These are phyloP conservation scores for Candida dubliniensis DNA, from an alignment of 1,139 yeast genomes.

Conservation along the genomic window DNA sequence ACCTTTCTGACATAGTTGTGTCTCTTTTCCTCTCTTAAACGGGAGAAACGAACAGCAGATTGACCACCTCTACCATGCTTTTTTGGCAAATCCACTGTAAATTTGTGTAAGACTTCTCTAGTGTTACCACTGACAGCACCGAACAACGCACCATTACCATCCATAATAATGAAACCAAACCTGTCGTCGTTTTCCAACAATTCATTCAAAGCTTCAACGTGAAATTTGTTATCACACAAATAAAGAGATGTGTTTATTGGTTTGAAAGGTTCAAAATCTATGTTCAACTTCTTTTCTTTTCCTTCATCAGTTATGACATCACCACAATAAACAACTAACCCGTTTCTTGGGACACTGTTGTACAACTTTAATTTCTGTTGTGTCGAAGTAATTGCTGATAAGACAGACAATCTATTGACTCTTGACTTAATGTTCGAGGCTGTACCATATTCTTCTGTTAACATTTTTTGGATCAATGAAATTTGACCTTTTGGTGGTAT, in stretches of 20 bases:
- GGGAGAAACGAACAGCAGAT: slow-evolving; percentile 97
- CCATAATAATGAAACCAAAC: slow-evolving; percentile 97
- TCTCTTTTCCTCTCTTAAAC: slow-evolving; percentile 98
- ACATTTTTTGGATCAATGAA: slow-evolving; percentile 82
- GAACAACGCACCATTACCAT: slow-evolving; percentile 96
- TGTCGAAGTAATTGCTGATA: slow-evolving; percentile 95
- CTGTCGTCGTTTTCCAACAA: slow-evolving; percentile 91
- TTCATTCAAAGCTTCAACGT: slow-evolving; percentile 94
- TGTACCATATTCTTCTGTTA: slow-evolving; percentile 97
- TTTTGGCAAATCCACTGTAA: slow-evolving; percentile 95
- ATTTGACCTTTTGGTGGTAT: slow-evolving; percentile 96
- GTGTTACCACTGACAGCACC: slow-evolving; percentile 98
- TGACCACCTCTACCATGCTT: slow-evolving; percentile 99
- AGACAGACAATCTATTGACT: slow-evolving; percentile 90
- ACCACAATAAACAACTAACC: slow-evolving; percentile 96
- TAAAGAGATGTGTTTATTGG: slow-evolving; percentile 96
- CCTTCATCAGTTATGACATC: slow-evolving; percentile 97
- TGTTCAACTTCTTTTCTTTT: slow-evolving; percentile 90
- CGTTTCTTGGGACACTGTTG: slow-evolving; percentile 87
- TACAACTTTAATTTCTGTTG: slow-evolving; percentile 93
- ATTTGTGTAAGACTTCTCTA: slow-evolving; percentile 92
- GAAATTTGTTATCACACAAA: slow-evolving; percentile 96
- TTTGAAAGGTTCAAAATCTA: slow-evolving; percentile 96
- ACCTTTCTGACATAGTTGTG: slow-evolving; percentile 97
- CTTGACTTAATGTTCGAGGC: slow-evolving; percentile 97